Evolutionary conservation across 2,329 filamentous ascomycete genomes (phyloP).

Genomic region (Drechslerella stenobrocha): DNA sequence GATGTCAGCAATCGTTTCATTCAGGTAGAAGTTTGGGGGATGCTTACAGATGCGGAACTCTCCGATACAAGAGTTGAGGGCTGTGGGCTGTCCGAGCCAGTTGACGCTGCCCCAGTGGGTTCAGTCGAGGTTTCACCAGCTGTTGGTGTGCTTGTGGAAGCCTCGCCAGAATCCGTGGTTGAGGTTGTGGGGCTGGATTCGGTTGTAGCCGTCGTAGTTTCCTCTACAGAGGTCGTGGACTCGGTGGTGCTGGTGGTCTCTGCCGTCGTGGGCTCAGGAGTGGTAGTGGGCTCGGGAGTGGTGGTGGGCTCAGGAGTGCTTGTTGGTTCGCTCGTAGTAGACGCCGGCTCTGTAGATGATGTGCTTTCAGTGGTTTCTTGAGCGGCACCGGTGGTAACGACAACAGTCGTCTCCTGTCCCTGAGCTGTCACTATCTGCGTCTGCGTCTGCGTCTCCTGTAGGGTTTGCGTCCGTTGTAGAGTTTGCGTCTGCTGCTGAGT

Average conservation of each 20-base stretch:
- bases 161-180: not conserved
- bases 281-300: not conserved
- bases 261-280: not conserved
- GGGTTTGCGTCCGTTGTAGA: conserved; percentile 17
- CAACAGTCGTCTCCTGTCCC: conserved; percentile 15
- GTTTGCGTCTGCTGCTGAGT: too few species aligned
- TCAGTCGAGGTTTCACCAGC: not conserved
- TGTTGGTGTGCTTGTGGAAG: conserved; percentile 1
- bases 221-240: not conserved
- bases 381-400: conserved; percentile 1
- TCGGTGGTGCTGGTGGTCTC: conserved; percentile 4
- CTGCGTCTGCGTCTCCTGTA: not conserved
- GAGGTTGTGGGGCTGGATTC: not conserved
- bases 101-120: not conserved
- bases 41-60: conserved; percentile 9
- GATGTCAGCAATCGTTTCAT: conserved; percentile 11
- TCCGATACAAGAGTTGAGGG: conserved; percentile 11
- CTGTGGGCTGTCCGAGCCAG: too few species aligned
- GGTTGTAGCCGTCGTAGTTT: not conserved
- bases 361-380: not conserved
- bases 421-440: not conserved
- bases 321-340: conserved; percentile 13
- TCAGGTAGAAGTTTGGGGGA: not conserved
- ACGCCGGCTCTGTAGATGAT: not conserved
- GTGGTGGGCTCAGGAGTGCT: conserved; percentile 2